Percentiles rank a stretch among this genome's conserved stretches.
These are phyloP conservation scores for Mycena albidolilacea DNA, from an alignment of 768 basidiomycete species.

Conservation along the genomic window DNA sequence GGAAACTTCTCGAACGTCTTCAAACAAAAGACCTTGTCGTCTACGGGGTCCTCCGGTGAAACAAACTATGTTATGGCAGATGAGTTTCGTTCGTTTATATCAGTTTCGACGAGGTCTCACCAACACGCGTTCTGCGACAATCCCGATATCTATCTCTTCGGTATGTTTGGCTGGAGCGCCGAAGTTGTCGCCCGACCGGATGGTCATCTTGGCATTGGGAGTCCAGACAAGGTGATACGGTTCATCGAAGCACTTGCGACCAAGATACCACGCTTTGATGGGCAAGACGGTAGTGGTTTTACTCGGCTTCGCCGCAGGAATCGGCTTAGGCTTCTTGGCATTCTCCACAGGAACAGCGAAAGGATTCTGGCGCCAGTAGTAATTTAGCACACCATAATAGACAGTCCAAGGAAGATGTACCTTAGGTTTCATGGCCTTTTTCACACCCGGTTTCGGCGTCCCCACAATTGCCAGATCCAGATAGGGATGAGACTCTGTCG, in stretches of 20 bases:
- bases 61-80: slow-evolving; percentile 10
- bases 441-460: neutral
- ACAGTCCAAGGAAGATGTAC: neutral
- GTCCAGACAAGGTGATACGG: slow-evolving; percentile 28
- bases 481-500: neutral
- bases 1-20: slow-evolving; percentile 18
- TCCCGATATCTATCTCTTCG: slow-evolving; percentile 28
- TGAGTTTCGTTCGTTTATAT: neutral
- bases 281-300: slow-evolving; percentile 31
- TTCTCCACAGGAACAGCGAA: neutral
- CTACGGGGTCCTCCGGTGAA: neutral
- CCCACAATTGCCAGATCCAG: neutral
- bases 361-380: slow-evolving; percentile 8
- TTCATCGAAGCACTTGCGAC: slow-evolving; percentile 37
- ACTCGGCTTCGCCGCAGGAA: neutral
- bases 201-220: slow-evolving; percentile 12
- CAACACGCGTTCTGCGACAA: neutral
- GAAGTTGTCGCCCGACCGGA: slow-evolving; percentile 19
- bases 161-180: slow-evolving; percentile 17
- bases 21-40: slow-evolving; percentile 25
- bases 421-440: slow-evolving; percentile 30
- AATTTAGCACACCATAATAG: neutral
- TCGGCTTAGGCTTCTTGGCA: neutral
- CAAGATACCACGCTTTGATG: slow-evolving; percentile 46
- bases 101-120: neutral